phyloP scores from a whole-genome alignment of 2,329 filamentous ascomycete genomes.

The Xylariaceae sp. region DNA sequence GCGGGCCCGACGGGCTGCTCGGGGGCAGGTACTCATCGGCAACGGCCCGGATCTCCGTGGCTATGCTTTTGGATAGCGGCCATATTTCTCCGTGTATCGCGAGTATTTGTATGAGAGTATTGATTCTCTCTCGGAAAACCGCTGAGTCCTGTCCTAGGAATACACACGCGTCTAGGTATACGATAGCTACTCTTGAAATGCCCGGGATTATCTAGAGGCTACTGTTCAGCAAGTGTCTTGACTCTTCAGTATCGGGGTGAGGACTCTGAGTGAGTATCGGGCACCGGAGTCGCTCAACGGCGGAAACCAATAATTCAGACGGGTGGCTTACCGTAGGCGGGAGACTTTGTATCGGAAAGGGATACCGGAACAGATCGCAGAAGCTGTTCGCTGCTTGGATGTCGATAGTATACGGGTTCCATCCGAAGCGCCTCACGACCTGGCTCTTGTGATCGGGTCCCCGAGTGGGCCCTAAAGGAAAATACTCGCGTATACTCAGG shows the following conservation, averaged over 20 bases:
- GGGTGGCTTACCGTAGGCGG: conserved; percentile 22
- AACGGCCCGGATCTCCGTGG: conserved; percentile 34
- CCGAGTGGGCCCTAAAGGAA: conserved; percentile 28
- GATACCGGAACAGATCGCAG: conserved; percentile 32
- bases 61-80: conserved; percentile 34
- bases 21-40: conserved; percentile 27
- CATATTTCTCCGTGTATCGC: conserved; percentile 34
- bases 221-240: background rate
- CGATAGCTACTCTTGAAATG: conserved; percentile 28
- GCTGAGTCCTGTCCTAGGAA: conserved; percentile 34
- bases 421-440: conserved; percentile 30
- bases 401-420: conserved; percentile 31
- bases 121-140: conserved; percentile 33
- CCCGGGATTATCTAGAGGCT: conserved; percentile 22
- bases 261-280: no score
- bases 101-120: conserved; percentile 31
- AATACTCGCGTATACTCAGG: conserved; percentile 32
- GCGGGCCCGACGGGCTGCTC: background rate
- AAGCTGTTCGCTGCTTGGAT: conserved; percentile 34
- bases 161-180: conserved; percentile 35
- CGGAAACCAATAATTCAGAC: no score
- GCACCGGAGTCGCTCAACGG: no score
- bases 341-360: conserved; percentile 31
- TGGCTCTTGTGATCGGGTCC: conserved; percentile 30
- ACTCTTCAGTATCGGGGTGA: background rate